These are phyloP conservation scores for Cladosporium halotolerans DNA, from an alignment of 2,329 filamentous ascomycete genomes.

Conservation along the genomic window DNA sequence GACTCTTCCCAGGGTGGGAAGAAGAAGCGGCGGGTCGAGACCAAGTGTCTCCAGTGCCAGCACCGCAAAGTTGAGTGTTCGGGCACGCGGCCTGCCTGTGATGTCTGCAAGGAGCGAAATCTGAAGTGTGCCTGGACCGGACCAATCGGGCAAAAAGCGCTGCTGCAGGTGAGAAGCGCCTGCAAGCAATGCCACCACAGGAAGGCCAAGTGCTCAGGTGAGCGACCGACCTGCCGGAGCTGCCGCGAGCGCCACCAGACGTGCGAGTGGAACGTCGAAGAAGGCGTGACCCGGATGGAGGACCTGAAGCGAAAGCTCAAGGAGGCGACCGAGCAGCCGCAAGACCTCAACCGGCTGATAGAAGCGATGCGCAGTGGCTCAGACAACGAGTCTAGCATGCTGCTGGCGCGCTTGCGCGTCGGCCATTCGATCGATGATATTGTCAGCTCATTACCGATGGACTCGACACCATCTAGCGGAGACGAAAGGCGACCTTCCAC, in stretches of 20 bases:
- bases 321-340: conserved; percentile 13
- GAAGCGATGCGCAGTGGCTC: conserved; percentile 16
- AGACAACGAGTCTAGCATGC: conserved; percentile 17
- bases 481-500: no score
- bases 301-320: background rate
- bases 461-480: background rate
- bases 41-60: background rate
- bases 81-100: background rate
- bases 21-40: background rate
- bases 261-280: background rate
- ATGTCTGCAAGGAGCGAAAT: background rate
- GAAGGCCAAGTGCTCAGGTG: conserved; percentile 2
- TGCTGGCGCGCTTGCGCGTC: conserved; percentile 19
- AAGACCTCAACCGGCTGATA: conserved; percentile 16
- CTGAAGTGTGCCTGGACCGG: background rate
- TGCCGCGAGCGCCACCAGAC: background rate
- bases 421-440: conserved; percentile 15
- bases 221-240: background rate
- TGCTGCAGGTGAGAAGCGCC: background rate
- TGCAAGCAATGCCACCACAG: conserved; percentile 1
- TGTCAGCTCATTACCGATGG: background rate
- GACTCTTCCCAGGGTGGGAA: background rate
- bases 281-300: background rate
- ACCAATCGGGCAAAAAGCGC: background rate
- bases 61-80: background rate